Base-by-base conservation (phyloP, 2,329 filamentous ascomycete genomes). In the Hypocrella siamensis region DNA sequence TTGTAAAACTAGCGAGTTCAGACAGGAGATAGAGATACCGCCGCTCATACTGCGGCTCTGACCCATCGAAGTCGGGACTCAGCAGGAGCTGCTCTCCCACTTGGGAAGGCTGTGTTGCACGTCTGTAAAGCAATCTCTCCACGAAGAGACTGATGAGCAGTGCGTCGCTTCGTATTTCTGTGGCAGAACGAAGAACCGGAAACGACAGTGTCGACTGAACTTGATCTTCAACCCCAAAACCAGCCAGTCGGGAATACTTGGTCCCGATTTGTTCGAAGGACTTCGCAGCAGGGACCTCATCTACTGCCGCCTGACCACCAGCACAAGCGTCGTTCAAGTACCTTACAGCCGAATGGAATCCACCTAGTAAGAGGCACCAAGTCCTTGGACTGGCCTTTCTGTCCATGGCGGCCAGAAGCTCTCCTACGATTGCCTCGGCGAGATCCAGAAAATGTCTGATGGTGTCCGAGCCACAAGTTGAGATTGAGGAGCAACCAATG, bases 401-500 rank as follows among this genome's bases (percentile, higher is more conserved):
- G 19, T 54, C 44, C 2, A 66, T 45, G 4, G 53, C 48, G 6
- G 44, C 46, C 31, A 51, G 44, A 0, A 67, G 39, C 39, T 57
- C 47, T 29, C 44, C 30, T 17, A 51, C 31, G 5, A 67, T 38
- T 3, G 49, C 43, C 25, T 51, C 46, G 17, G 54, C 42, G 14
- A 63, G 49, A 5, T 49, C 53, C 9, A 63, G 35, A 33, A 62
- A 62, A 36, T 65, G 56, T 11, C 45, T 35, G n/a, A 63, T 44
- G 2, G 48, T 46, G 5, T 44, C 40, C 2, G 40, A 40, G 4
- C 42, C 28, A 22, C 25, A n/a, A 14, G 16, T 28, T 10, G 35
- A 7, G 28, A 36, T 3, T 35, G 40, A 1, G 55, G 63, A 66
- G 42, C 63, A 67, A 18, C 63, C 62, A 30, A 71, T 52, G 33